Conservation (phyloP, 345 rosid species). For the Aurinia saxatilis region DNA sequence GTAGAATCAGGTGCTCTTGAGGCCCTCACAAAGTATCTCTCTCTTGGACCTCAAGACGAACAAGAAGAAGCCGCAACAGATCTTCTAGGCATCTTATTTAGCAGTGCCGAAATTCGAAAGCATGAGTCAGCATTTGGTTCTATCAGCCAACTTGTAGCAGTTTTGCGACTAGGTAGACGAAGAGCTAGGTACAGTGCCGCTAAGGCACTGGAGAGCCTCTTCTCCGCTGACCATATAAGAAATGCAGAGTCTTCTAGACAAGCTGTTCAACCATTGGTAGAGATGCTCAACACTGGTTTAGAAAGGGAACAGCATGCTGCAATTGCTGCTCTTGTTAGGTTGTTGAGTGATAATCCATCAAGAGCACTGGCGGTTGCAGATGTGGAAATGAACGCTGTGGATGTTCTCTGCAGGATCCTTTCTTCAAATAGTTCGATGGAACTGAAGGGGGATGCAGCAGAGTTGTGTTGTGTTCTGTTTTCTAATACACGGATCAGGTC, state of each 20-base stretch:
- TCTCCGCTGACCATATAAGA: conserved; percentile 93
- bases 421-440: conserved; percentile 88
- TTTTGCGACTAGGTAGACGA: conserved; percentile 94
- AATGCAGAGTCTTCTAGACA: conserved; percentile 92
- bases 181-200: conserved; percentile 96
- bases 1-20: conserved; percentile 97
- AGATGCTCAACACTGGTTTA: conserved; percentile 87
- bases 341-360: conserved; percentile 94
- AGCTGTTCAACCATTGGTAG: conserved; percentile 98
- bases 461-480: conserved; percentile 91
- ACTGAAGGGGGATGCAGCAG: conserved; percentile 98
- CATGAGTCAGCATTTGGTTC: conserved; percentile 96
- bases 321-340: conserved; percentile 89
- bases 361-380: conserved; percentile 94
- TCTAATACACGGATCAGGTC: conserved; percentile 91
- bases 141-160: conserved; percentile 95
- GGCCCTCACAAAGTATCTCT: conserved; percentile 91
- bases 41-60: conserved; percentile 96
- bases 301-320: conserved; percentile 99
- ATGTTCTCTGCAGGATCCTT: conserved; percentile 95
- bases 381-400: conserved; percentile 98
- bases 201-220: conserved; percentile 91
- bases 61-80: conserved; percentile 99
- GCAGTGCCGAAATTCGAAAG: conserved; percentile 88
- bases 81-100: conserved; percentile 79